phyloP scores from a whole-genome alignment of 169 alveolate species.

The Cryptosporidium ryanae region DNA sequence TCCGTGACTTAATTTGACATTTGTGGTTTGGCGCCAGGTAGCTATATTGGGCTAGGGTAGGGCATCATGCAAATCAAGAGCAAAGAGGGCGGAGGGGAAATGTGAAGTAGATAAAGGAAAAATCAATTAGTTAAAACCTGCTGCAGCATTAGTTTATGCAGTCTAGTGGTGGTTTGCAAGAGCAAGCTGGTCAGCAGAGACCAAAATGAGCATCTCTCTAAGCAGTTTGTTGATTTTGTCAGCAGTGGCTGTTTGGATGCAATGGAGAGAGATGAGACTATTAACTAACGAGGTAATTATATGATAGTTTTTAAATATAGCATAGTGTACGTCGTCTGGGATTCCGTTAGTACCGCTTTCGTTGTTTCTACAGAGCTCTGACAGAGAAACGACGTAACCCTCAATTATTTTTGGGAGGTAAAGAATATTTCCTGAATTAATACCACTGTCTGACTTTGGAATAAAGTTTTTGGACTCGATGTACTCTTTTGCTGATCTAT shows the following conservation, averaged over 20 bases:
- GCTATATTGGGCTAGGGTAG: background rate
- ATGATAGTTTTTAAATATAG: conserved; percentile 46
- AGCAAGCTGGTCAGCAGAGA: conserved; percentile 62
- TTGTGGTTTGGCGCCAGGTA: background rate
- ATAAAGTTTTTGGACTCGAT: conserved; percentile 54
- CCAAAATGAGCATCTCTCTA: conserved; percentile 40
- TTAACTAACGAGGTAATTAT: conserved; percentile 37
- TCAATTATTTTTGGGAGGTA: conserved; percentile 64
- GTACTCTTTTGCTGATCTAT: conserved; percentile 60
- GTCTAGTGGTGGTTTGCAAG: conserved; percentile 14
- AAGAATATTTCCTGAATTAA: conserved; percentile 13
- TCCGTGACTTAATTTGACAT: background rate
- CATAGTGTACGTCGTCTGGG: conserved; percentile 39
- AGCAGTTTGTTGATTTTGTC: conserved; percentile 62
- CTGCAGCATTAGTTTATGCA: background rate
- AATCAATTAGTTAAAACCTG: background rate
- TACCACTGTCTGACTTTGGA: conserved; percentile 38
- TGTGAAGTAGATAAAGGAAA: background rate
- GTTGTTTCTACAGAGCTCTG: conserved; percentile 49
- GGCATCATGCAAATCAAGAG: background rate
- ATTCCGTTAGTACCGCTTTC: conserved; percentile 9
- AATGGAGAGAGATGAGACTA: conserved; percentile 9
- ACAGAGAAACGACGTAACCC: conserved; percentile 54
- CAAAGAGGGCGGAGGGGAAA: background rate
- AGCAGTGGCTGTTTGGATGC: conserved; percentile 39